These are phyloP conservation scores for Annulohypoxylon truncatum DNA, from an alignment of 2,329 filamentous ascomycete genomes.

Conservation along the genomic window DNA sequence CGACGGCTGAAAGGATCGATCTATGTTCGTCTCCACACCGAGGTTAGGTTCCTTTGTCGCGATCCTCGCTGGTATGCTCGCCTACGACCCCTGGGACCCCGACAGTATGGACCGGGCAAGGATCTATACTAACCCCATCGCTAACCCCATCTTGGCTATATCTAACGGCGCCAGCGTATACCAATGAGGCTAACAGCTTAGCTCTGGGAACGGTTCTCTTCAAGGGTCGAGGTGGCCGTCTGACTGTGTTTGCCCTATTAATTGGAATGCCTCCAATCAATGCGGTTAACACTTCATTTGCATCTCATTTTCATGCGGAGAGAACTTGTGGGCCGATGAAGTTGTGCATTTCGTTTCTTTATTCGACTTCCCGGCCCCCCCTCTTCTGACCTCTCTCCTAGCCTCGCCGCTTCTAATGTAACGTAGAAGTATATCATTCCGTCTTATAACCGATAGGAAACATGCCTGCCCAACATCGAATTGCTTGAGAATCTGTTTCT, in stretches of 20 bases:
- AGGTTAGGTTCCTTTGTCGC: slow-evolving; percentile 3
- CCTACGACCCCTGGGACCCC: slow-evolving; percentile 23
- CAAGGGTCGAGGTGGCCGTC: slow-evolving; percentile 23
- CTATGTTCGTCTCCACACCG: slow-evolving; percentile 4
- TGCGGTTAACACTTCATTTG: slow-evolving; percentile 7
- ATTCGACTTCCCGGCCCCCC: neutral
- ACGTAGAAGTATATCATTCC: slow-evolving; percentile 1
- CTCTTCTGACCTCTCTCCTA: neutral
- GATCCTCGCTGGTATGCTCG: slow-evolving; percentile 18
- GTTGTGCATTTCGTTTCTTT: slow-evolving; percentile 14
- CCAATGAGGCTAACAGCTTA: slow-evolving; percentile 31
- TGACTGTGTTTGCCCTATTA: slow-evolving; percentile 20
- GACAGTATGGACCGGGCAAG: slow-evolving; percentile 19
- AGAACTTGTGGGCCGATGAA: slow-evolving; percentile 5
- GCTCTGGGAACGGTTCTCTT: slow-evolving; percentile 15
- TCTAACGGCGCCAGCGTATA: slow-evolving; percentile 11
- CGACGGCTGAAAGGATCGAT: slow-evolving; percentile 2
- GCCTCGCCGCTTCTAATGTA: neutral
- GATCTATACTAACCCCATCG: neutral
- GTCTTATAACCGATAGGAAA: slow-evolving; percentile 1
- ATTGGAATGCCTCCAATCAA: slow-evolving; percentile 7
- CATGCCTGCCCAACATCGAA: slow-evolving; percentile 14
- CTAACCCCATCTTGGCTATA: slow-evolving; percentile 1
- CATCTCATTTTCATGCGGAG: slow-evolving; percentile 27
- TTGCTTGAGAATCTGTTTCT: slow-evolving; percentile 3